Evolutionary conservation across 2,329 filamentous ascomycete genomes (phyloP).

Genomic region (Calonectria pteridis): DNA sequence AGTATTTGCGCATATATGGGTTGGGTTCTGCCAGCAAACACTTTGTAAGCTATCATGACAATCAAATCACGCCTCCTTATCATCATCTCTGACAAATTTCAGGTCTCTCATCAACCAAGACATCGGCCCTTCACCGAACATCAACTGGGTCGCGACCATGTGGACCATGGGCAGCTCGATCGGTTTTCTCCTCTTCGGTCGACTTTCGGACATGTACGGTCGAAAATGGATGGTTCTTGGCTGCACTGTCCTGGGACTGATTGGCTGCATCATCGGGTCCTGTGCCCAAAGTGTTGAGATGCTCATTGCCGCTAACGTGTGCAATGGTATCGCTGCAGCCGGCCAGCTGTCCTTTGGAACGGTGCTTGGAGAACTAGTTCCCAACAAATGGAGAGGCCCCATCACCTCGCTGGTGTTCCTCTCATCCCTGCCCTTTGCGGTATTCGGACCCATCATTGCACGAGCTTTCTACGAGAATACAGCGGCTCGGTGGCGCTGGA

Average conservation of each 20-base stretch:
- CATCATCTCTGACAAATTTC: not conserved
- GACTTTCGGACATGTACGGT: conserved; percentile 58
- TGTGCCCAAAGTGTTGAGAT: conserved; percentile 49
- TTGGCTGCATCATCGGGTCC: conserved; percentile 54
- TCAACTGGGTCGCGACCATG: conserved; percentile 50
- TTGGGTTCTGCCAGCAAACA: conserved; percentile 52
- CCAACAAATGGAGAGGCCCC: conserved; percentile 54
- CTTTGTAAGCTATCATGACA: conserved; percentile 37
- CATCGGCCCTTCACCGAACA: conserved; percentile 46
- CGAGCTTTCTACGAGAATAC: conserved; percentile 58
- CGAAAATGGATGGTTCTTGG: conserved; percentile 55
- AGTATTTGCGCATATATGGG: conserved; percentile 50
- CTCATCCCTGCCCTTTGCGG: conserved; percentile 55
- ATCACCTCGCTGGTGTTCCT: conserved; percentile 54
- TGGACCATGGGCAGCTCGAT: conserved; percentile 54
- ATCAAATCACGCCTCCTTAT: not conserved
- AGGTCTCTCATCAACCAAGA: conserved; percentile 48
- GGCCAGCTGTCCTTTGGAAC: conserved; percentile 56
- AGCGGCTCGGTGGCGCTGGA: conserved; percentile 59
- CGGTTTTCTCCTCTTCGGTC: conserved; percentile 55
- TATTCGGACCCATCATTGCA: conserved; percentile 61
- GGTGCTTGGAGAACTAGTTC: conserved; percentile 57
- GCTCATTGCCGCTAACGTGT: conserved; percentile 53
- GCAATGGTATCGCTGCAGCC: conserved; percentile 54
- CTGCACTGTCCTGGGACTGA: conserved; percentile 47